Conservation (phyloP, 2,329 filamentous ascomycete genomes). For the Trichoderma guizhouense region DNA sequence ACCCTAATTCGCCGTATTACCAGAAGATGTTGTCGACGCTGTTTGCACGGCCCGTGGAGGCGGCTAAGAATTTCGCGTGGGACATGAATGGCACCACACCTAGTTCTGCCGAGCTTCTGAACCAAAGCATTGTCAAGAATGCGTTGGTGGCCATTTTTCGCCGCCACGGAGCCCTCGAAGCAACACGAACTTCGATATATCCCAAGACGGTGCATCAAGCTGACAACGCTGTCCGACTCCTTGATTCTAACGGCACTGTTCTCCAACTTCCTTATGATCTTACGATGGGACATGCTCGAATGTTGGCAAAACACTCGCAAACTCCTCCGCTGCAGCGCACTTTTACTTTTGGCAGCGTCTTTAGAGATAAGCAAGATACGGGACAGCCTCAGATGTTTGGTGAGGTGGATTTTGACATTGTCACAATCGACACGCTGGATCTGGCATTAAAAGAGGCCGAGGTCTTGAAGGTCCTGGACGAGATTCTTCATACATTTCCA, state of each 20-base stretch:
- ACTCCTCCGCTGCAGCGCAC: slow-evolving; percentile 66
- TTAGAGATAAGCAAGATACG: slow-evolving; percentile 72
- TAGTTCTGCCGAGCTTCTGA: slow-evolving; percentile 59
- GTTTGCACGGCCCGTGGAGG: slow-evolving; percentile 72
- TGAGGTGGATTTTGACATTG: slow-evolving; percentile 94
- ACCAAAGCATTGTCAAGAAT: slow-evolving; percentile 71
- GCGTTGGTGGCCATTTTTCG: slow-evolving; percentile 76
- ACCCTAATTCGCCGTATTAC: slow-evolving; percentile 83
- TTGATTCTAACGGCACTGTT: slow-evolving; percentile 81
- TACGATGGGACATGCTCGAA: slow-evolving; percentile 81
- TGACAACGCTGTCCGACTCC: slow-evolving; percentile 69
- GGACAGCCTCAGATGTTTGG: slow-evolving; percentile 79
- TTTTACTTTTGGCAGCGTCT: slow-evolving; percentile 85
- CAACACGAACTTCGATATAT: slow-evolving; percentile 70
- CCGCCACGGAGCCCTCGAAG: slow-evolving; percentile 84
- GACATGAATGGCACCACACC: slow-evolving; percentile 61
- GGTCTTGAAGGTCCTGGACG: slow-evolving; percentile 89
- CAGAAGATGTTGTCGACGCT: slow-evolving; percentile 83
- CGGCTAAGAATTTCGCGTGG: slow-evolving; percentile 78
- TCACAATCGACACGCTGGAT: slow-evolving; percentile 78
- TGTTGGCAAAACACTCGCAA: slow-evolving; percentile 68
- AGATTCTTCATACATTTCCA: slow-evolving; percentile 79
- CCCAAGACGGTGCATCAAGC: slow-evolving; percentile 77
- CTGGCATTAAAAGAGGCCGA: slow-evolving; percentile 89
- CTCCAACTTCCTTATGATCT: slow-evolving; percentile 93